phyloP scores from a whole-genome alignment of 176 grass and related monocot genomes.

The Panicum miliaceum region DNA sequence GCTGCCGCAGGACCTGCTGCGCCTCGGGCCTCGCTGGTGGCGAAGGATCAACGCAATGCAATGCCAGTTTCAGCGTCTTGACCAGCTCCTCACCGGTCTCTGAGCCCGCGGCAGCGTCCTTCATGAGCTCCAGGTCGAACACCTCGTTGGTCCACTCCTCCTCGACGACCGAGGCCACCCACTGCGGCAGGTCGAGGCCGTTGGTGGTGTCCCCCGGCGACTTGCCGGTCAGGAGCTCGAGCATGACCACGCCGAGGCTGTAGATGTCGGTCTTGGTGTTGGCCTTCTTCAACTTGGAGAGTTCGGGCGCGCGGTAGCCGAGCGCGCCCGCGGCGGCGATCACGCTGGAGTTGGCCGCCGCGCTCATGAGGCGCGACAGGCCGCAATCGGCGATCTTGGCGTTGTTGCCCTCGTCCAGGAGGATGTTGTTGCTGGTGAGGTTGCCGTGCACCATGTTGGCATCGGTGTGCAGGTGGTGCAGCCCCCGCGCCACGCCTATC shows the following conservation, averaged over 20 bases:
- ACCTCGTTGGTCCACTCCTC: conserved; percentile 99
- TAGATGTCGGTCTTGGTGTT: conserved; percentile 93
- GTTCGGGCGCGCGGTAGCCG: conserved; percentile 91
- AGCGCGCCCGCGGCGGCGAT: conserved; percentile 67
- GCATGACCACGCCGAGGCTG: conserved; percentile 87
- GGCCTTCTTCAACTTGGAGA: conserved; percentile 93
- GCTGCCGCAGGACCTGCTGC: conserved; percentile 72
- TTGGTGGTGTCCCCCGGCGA: conserved; percentile 78
- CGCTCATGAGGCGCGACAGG: conserved; percentile 85
- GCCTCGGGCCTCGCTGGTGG: conserved; percentile 72
- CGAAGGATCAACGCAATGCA: conserved; percentile 88
- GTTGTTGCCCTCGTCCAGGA: conserved; percentile 69
- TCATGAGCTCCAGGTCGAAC: conserved; percentile 94
- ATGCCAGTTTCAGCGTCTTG: conserved; percentile 74
- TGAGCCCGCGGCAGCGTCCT: conserved; percentile 59
- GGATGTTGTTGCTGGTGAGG: conserved; percentile 86
- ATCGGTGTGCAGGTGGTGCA: conserved; percentile 76
- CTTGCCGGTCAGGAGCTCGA: conserved; percentile 93
- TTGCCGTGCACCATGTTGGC: conserved; percentile 86
- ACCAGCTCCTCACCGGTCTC: conserved; percentile 83
- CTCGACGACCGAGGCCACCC: conserved; percentile 90
- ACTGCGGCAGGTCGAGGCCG: conserved; percentile 90
- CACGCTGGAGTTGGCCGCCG: conserved; percentile 73
- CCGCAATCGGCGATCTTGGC: conserved; percentile 79
- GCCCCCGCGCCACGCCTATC: conserved; percentile 62